A percentile compares a stretch with the other conserved stretches of the same genome.
Conservation (phyloP, 2,329 filamentous ascomycete species). For the Xylariaceae sp. region DNA sequence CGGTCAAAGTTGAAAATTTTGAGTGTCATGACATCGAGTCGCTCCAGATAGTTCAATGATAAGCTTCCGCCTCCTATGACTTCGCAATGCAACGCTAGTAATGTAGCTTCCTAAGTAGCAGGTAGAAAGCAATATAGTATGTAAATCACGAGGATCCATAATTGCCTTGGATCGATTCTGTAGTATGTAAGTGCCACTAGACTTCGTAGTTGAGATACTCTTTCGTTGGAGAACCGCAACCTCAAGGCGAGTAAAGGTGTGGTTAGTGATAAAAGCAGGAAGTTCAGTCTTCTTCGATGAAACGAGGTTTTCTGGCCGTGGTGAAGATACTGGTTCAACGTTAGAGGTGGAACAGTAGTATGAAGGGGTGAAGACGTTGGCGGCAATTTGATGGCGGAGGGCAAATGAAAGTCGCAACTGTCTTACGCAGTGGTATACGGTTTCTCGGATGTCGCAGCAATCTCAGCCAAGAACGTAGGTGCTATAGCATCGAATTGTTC, state of each 20-base stretch:
- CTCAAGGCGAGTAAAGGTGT: no score
- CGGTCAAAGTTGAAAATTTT: no score
- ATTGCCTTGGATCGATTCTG: no score
- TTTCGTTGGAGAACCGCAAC: background rate
- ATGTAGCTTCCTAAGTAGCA: no score
- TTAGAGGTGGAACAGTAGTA: background rate
- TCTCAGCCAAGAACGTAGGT: slow-evolving; percentile 23
- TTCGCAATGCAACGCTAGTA: no score
- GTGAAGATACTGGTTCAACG: slow-evolving; percentile 24
- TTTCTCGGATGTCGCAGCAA: slow-evolving; percentile 14
- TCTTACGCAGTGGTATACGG: slow-evolving; percentile 30
- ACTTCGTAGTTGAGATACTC: background rate
- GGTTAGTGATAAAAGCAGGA: background rate
- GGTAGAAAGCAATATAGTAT: no score
- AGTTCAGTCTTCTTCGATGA: background rate
- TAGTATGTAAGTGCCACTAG: no score
- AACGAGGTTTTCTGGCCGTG: slow-evolving; percentile 29
- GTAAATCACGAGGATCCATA: no score
- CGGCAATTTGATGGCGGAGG: background rate
- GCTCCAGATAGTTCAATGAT: no score
- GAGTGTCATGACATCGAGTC: no score
- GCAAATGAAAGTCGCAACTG: background rate
- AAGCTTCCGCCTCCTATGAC: no score
- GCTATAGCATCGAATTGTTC: slow-evolving; percentile 23
- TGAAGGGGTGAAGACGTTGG: background rate